A percentile compares a stretch with the other conserved stretches of the same genome.
Conservation (phyloP, 805 yeast genomes). For the Saccharomyces kudriavzevii region DNA sequence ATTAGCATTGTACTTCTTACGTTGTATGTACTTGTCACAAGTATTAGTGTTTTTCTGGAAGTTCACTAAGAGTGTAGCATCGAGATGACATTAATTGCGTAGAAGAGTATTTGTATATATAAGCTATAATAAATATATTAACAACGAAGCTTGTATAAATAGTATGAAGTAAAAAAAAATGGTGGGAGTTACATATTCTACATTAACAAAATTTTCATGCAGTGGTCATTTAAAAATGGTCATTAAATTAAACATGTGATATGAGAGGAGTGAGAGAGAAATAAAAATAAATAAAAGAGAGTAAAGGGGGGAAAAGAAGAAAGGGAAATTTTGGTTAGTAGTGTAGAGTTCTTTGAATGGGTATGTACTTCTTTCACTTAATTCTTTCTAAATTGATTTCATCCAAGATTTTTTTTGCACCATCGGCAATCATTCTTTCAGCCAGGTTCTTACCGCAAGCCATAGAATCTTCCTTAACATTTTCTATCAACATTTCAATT, state of each 20-base stretch:
- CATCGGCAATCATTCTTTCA: slow-evolving; percentile 52
- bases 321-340: background rate
- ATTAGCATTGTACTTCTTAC: slow-evolving; percentile 32
- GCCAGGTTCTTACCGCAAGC: slow-evolving; percentile 67
- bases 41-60: slow-evolving; percentile 17
- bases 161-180: background rate
- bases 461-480: slow-evolving; percentile 55
- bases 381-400: slow-evolving; percentile 66
- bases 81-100: background rate
- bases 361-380: slow-evolving; percentile 25
- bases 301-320: background rate
- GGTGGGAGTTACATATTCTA: background rate
- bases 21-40: slow-evolving; percentile 14
- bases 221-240: background rate
- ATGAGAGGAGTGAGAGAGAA: background rate
- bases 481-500: slow-evolving; percentile 20
- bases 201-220: background rate
- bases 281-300: background rate
- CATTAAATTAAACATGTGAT: slow-evolving; percentile 8
- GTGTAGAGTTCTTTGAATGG: slow-evolving; percentile 13
- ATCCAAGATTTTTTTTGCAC: slow-evolving; percentile 79
- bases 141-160: background rate
- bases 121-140: background rate
- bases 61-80: background rate
- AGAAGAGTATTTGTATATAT: background rate